A percentile compares a stretch with the other conserved stretches of the same genome.
These are phyloP conservation scores for Phaeolepiota aurea DNA, from an alignment of 768 basidiomycete genomes.

Conservation along the genomic window DNA sequence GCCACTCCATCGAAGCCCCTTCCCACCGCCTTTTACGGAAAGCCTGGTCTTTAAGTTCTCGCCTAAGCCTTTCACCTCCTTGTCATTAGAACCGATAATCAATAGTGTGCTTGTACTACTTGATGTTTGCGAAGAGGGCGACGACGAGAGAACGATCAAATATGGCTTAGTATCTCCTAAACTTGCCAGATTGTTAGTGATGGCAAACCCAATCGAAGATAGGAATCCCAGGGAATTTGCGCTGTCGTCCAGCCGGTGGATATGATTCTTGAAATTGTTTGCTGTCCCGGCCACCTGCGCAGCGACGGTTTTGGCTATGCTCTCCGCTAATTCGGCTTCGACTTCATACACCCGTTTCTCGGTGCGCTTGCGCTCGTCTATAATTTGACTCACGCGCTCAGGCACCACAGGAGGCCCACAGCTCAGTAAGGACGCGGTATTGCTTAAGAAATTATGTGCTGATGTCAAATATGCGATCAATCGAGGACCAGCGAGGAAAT, in stretches of 20 bases:
- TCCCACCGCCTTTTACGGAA: slow-evolving; percentile 70
- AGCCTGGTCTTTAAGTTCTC: slow-evolving; percentile 49
- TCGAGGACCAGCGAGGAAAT: slow-evolving; percentile 78
- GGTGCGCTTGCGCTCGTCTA: slow-evolving; percentile 57
- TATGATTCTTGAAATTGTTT: slow-evolving; percentile 32
- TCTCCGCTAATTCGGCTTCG: slow-evolving; percentile 53
- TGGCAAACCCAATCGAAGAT: slow-evolving; percentile 44
- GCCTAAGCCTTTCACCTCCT: slow-evolving; percentile 49
- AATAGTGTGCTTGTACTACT: slow-evolving; percentile 48
- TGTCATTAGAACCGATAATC: slow-evolving; percentile 52
- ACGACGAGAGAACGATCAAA: slow-evolving; percentile 51
- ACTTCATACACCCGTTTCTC: slow-evolving; percentile 65
- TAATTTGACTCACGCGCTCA: slow-evolving; percentile 57
- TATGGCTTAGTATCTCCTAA: slow-evolving; percentile 21
- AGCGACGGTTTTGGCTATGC: slow-evolving; percentile 33
- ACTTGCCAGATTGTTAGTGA: slow-evolving; percentile 19
- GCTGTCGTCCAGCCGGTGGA: slow-evolving; percentile 58
- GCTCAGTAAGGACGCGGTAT: slow-evolving; percentile 52
- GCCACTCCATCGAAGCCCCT: slow-evolving; percentile 70
- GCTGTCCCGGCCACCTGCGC: slow-evolving; percentile 22
- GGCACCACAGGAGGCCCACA: slow-evolving; percentile 62
- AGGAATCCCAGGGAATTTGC: slow-evolving; percentile 51
- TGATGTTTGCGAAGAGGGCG: slow-evolving; percentile 46
- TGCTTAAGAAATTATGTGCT: slow-evolving; percentile 46
- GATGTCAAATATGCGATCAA: slow-evolving; percentile 54